These are phyloP conservation scores for Sonneratia caseolaris DNA, from an alignment of 345 rosid genomes.

Conservation along the genomic window DNA sequence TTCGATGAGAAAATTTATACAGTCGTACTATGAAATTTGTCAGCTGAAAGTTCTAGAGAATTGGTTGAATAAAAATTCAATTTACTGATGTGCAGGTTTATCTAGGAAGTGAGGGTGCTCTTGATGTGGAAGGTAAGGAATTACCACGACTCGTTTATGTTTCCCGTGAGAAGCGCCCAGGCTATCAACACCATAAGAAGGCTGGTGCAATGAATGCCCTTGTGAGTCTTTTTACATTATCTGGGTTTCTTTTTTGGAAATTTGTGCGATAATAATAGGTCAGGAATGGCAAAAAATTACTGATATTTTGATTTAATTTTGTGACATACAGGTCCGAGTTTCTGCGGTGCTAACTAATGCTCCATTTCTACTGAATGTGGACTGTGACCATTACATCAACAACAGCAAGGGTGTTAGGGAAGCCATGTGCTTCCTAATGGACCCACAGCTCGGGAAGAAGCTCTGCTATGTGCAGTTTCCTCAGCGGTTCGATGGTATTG, in stretches of 20 bases:
- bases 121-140: constrained; percentile 85
- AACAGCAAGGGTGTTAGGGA: constrained; percentile 85
- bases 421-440: constrained; percentile 98
- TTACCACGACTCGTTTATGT: constrained; percentile 84
- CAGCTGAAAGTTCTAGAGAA: not conserved
- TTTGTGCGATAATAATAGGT: not conserved
- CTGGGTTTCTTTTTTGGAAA: not conserved
- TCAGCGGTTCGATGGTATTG: constrained; percentile 94
- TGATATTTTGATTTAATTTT: not conserved
- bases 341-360: constrained; percentile 96
- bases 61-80: not conserved
- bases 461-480: constrained; percentile 95
- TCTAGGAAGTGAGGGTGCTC: constrained; percentile 89
- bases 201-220: constrained; percentile 98
- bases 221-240: constrained; percentile 27
- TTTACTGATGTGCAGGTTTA: constrained; percentile 46
- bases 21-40: not conserved
- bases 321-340: constrained; percentile 59
- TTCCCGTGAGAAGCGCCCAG: constrained; percentile 95
- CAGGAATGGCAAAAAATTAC: not conserved
- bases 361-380: constrained; percentile 81
- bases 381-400: constrained; percentile 94
- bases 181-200: constrained; percentile 93
- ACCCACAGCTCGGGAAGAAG: constrained; percentile 94
- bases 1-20: not conserved